Conservation (phyloP, 2,329 filamentous ascomycete species). For the Myriosclerotinia duriaeana region DNA sequence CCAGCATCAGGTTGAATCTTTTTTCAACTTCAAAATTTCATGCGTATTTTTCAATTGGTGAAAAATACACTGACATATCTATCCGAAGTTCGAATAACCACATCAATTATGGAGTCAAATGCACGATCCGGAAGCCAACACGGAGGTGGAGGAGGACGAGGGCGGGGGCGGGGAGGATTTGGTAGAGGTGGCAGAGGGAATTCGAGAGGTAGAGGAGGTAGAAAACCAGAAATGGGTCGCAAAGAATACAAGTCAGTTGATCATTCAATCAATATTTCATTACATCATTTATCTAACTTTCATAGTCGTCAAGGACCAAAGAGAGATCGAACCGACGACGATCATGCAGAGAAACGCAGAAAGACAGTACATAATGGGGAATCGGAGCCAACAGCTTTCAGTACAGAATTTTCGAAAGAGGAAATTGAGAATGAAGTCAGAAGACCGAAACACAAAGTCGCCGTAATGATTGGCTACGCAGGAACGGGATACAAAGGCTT, state of each 20-base stretch:
- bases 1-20: not conserved
- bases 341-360: conserved; percentile 55
- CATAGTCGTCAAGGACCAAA: conserved; percentile 53
- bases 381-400: conserved; percentile 38
- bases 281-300: conserved; percentile 48
- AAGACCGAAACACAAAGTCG: conserved; percentile 92
- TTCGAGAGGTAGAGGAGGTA: conserved; percentile 49
- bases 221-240: conserved; percentile 67
- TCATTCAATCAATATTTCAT: conserved; percentile 1
- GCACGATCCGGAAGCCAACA: conserved; percentile 25
- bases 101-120: conserved; percentile 26
- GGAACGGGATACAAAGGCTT: conserved; percentile 97
- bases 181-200: conserved; percentile 45
- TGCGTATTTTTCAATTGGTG: conserved; percentile 10
- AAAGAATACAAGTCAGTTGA: conserved; percentile 60
- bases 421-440: conserved; percentile 87
- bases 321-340: conserved; percentile 50
- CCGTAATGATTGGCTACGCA: conserved; percentile 91
- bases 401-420: conserved; percentile 62
- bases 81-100: conserved; percentile 18
- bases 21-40: not conserved
- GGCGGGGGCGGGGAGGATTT: conserved; percentile 28
- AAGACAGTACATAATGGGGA: conserved; percentile 46
- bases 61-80: not conserved
- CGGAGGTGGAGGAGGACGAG: conserved; percentile 31